Evolutionary conservation across 805 yeast genomes (phyloP).

Genomic region (Yarrowia sp.): DNA sequence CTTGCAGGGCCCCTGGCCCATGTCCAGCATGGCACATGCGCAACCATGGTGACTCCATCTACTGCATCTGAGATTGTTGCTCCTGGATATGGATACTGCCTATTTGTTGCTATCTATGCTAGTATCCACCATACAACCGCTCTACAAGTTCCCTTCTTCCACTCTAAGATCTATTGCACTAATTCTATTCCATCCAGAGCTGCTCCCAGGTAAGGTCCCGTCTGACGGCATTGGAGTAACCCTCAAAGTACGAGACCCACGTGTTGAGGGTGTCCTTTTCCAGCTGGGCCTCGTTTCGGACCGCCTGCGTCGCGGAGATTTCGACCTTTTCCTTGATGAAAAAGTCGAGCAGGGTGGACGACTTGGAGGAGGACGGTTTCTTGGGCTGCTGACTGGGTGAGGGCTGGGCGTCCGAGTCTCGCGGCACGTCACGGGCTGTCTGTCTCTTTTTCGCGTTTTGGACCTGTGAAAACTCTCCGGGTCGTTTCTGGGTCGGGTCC

Average conservation of each 20-base stretch:
- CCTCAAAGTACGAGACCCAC: conserved; percentile 92
- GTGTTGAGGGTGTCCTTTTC: conserved; percentile 33
- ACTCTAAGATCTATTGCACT: too few species aligned
- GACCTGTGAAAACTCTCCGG: conserved; percentile 6
- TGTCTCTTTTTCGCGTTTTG: neutral
- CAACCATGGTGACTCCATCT: too few species aligned
- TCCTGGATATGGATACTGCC: too few species aligned
- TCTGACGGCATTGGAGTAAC: conserved; percentile 86
- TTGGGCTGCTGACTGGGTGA: neutral
- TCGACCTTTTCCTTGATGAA: neutral
- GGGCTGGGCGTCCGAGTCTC: neutral
- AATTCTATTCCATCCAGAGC: conserved; percentile 50
- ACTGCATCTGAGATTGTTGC: too few species aligned
- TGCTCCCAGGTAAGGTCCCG: conserved; percentile 76
- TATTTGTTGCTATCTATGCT: too few species aligned
- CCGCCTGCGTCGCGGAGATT: neutral
- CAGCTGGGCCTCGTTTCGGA: neutral
- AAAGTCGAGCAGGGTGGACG: neutral
- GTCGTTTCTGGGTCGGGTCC: neutral
- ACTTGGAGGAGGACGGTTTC: neutral
- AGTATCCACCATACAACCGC: too few species aligned
- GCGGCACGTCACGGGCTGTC: neutral
- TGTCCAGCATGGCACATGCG: too few species aligned
- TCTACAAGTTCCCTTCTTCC: too few species aligned
- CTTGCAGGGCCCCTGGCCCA: too few species aligned